Conservation (phyloP, 78 protist genomes). For the Creolimax fragrantissima region DNA sequence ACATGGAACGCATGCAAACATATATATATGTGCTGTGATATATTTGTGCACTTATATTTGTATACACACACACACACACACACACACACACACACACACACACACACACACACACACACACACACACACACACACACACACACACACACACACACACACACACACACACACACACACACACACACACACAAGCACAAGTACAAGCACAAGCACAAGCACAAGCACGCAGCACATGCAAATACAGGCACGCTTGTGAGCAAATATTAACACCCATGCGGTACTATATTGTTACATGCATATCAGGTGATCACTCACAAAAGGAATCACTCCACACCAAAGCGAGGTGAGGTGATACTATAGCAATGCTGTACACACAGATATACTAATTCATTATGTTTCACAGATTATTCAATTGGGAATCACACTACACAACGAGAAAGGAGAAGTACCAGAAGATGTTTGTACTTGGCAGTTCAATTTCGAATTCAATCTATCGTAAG, state of each 20-base stretch:
- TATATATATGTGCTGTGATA: neutral
- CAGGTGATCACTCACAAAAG: neutral
- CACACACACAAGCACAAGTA: too few species aligned
- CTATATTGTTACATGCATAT: too few species aligned
- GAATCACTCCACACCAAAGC: neutral
- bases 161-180: neutral
- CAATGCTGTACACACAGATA: neutral
- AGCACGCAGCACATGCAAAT: too few species aligned
- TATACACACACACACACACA: constrained; percentile 17
- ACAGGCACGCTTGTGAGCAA: neutral
- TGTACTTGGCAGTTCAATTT: constrained; percentile 98
- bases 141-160: neutral
- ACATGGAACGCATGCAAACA: neutral
- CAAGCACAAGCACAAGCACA: too few species aligned
- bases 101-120: constrained; percentile 16
- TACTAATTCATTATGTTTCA: neutral
- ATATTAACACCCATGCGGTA: neutral
- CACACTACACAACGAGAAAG: constrained; percentile 78
- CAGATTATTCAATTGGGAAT: constrained; percentile 95
- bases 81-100: constrained; percentile 16
- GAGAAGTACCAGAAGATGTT: constrained; percentile 64
- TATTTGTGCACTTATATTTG: neutral
- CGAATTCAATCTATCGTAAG: constrained; percentile 56
- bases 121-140: constrained; percentile 9
- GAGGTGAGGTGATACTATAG: neutral